Evolutionary conservation across 78 protist genomes (phyloP), one percentile per base, ranked within the genome.

Genomic region (Bodo saltans): DNA sequence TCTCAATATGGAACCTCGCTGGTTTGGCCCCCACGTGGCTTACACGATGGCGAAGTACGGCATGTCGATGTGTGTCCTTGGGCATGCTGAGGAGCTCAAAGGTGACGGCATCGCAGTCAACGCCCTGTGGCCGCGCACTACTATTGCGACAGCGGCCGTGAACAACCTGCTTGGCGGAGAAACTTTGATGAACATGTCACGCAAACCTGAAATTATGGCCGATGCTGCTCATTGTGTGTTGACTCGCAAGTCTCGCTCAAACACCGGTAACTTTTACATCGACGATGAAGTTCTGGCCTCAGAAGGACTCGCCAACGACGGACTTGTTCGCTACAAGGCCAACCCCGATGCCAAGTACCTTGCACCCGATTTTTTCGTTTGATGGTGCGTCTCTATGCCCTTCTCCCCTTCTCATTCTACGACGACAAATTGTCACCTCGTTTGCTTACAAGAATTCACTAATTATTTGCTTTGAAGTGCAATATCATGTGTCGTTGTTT

Each of bases 31-130:
- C 35, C 1, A 74, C 37, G 70, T 84, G 39, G 87, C 84, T 21
- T 84, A 84, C 41, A 78, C 69, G 47, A 84, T 84, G 52, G 11
- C 70, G 39, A 84, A 84, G 81, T 84, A 35, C 32, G 87, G 87
- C 1, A 84, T 84, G 87, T 33, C 84, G 30, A 39, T 84, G 81
- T 11, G 8, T 3, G 71, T 39, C 33, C 3, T 78, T 30, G 87
- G 87, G 23, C 47, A 3, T 17, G 74, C 87, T 8, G 84, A 83
- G 3, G 87, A 84, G 68, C 34, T 83, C 40, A 39, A 41, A 42
- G 60, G 27, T 29, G 30, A 79, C 34, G 3, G 37, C 69, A 78
- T 84, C 29, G 68, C 70, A 11, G 87, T 83, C 28, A 84, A 84
- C 71, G 3, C 67, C 1, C 72, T 84, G 42, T 84, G 87, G 87